A percentile compares a stretch with the other conserved stretches of the same genome.
These are phyloP conservation scores for Acacia pycnantha DNA, from an alignment of 331 rosid genomes.

Conservation along the genomic window DNA sequence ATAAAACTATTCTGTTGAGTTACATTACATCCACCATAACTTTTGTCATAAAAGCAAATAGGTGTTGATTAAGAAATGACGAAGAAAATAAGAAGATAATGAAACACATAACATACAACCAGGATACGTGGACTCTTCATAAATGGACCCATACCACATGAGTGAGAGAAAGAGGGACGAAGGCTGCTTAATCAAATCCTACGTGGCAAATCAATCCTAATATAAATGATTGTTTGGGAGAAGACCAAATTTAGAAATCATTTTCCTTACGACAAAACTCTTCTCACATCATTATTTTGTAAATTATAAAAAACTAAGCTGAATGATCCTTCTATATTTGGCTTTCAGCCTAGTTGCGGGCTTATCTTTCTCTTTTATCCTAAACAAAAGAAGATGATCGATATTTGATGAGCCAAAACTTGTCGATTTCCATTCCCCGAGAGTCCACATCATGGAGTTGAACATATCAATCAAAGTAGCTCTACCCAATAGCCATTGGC, in stretches of 20 bases:
- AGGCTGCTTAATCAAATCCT: neutral
- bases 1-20: neutral
- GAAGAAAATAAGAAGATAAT: neutral
- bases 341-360: neutral
- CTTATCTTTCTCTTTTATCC: neutral
- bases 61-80: neutral
- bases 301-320: too few species aligned
- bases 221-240: neutral
- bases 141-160: neutral
- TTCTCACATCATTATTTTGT: too few species aligned
- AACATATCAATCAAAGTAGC: neutral
- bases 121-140: neutral
- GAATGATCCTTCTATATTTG: neutral
- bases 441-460: slow-evolving; percentile 8
- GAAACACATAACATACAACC: neutral
- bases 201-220: neutral
- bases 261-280: too few species aligned
- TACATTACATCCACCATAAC: neutral
- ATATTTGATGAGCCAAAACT: neutral
- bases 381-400: neutral
- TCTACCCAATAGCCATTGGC: too few species aligned
- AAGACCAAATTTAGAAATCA: too few species aligned
- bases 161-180: neutral
- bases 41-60: neutral
- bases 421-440: neutral